A percentile compares a stretch with the other conserved stretches of the same genome.
Evolutionary conservation across 2,329 filamentous ascomycete species (phyloP).

Genomic region (Phyllosticta citrichinensis): DNA sequence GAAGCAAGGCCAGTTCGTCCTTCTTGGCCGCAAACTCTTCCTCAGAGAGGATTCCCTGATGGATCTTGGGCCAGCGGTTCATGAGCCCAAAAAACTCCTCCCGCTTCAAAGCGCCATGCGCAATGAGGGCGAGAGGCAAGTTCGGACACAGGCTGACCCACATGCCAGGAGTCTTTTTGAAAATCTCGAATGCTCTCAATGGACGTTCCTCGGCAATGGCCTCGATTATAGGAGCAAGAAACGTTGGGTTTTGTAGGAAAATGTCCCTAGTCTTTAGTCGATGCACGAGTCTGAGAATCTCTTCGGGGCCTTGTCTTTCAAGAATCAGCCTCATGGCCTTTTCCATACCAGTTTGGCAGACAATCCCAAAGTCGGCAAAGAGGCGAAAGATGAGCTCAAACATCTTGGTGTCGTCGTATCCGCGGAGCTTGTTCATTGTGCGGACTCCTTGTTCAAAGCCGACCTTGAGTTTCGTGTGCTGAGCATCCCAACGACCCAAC

Average conservation of each 20-base stretch:
- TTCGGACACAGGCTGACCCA: slow-evolving; percentile 2
- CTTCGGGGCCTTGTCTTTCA: background rate
- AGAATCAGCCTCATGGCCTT: background rate
- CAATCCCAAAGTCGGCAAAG: background rate
- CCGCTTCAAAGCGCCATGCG: background rate
- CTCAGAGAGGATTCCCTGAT: background rate
- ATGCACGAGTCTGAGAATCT: background rate
- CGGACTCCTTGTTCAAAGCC: background rate
- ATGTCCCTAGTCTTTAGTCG: background rate
- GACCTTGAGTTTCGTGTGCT: background rate
- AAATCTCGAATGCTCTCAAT: background rate
- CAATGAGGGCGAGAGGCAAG: slow-evolving; percentile 3
- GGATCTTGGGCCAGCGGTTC: background rate
- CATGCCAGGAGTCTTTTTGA: background rate
- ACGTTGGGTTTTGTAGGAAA: background rate
- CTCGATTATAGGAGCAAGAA: background rate
- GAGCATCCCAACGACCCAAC: background rate
- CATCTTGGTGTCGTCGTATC: background rate
- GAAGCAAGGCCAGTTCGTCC: background rate
- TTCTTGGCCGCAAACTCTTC: background rate
- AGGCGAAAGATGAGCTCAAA: background rate
- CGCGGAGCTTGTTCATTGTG: background rate
- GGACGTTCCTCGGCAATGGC: background rate
- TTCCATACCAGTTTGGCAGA: background rate
- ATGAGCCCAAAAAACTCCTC: slow-evolving; percentile 5